Base-by-base conservation (phyloP, 2,329 filamentous ascomycete species). In the Tolypocladium capitatum region DNA sequence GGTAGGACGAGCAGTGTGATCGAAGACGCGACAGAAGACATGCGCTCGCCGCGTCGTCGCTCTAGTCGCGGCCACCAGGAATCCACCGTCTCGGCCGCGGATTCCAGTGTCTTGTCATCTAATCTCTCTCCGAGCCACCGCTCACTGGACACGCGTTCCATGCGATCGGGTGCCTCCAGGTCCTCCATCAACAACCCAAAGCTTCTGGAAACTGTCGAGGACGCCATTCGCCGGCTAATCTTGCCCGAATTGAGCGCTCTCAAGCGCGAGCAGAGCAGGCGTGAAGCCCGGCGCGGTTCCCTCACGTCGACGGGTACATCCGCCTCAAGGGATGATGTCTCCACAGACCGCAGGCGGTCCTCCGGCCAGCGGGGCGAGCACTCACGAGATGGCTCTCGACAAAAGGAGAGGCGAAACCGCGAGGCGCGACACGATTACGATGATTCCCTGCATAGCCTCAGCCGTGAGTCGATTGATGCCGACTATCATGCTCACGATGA, bases 181-280 rank as follows among this genome's bases (percentile, higher is more conserved):
- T 86, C 87, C 3, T 91, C 86, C 0, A 86, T 94, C 62, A 94
- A 94, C 67, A 95, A 96, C 58, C 90, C 90, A 0, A 92, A 88
- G 60, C 70, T 96, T 2, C 75, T 96, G 2, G 86, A 92, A 58
- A 92, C 89, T 0, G 90, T 96, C 3, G 90, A 96, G 67, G 89
- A 95, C 66, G 89, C 89, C 14, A 94, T 96, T 59, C 83, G 88
- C 52, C 79, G 89, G 44, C 74, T 95, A 45, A 94, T 96, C 46
- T 69, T 98, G 3, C 92, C 92, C 0, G 91, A 98, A 64, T 73
- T 98, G 41, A 91, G 88, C 56, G 87, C 89, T 10, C 72, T 98
- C 47, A 96, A 95, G 64, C 81, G 90, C 57, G 89, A 95, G 60
- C 86, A 91, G 62, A 90, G 86, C 63, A 83, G 84, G 53, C 80